Percentiles rank a stretch among this genome's conserved stretches.
Evolutionary conservation across 345 rosid genomes (phyloP).

Genomic region (Rhizophora mangle): DNA sequence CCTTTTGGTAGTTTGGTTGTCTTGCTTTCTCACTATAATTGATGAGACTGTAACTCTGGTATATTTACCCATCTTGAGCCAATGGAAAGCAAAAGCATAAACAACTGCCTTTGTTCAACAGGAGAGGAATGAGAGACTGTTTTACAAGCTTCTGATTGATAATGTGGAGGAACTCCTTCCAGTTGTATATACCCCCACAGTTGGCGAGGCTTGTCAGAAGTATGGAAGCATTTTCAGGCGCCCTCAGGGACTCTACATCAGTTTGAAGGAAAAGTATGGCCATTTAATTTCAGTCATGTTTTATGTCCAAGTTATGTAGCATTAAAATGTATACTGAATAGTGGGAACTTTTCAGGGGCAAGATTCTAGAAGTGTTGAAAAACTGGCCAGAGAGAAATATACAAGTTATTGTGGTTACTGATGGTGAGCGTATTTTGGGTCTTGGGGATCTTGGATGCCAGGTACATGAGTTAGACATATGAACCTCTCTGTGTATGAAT

Average conservation of each 20-base stretch:
- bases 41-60: background rate
- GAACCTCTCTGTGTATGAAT: background rate
- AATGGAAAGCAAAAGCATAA: background rate
- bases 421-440: constrained; percentile 92
- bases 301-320: constrained; percentile 7
- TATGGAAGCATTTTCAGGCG: constrained; percentile 91
- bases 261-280: constrained; percentile 84
- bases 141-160: constrained; percentile 89
- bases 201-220: constrained; percentile 97
- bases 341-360: constrained; percentile 52
- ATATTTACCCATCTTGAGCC: background rate
- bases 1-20: background rate
- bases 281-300: constrained; percentile 1
- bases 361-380: constrained; percentile 81
- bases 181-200: constrained; percentile 92
- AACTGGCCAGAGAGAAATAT: constrained; percentile 92
- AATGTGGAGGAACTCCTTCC: constrained; percentile 93
- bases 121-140: constrained; percentile 92
- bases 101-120: constrained; percentile 22
- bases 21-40: background rate
- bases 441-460: constrained; percentile 99
- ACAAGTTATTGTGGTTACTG: constrained; percentile 97
- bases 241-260: constrained; percentile 92
- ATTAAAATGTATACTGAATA: constrained; percentile 17
- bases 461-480: constrained; percentile 39